Evolutionary conservation across 2,329 filamentous ascomycete species (phyloP).

Genomic region (Diplodia intermedia): DNA sequence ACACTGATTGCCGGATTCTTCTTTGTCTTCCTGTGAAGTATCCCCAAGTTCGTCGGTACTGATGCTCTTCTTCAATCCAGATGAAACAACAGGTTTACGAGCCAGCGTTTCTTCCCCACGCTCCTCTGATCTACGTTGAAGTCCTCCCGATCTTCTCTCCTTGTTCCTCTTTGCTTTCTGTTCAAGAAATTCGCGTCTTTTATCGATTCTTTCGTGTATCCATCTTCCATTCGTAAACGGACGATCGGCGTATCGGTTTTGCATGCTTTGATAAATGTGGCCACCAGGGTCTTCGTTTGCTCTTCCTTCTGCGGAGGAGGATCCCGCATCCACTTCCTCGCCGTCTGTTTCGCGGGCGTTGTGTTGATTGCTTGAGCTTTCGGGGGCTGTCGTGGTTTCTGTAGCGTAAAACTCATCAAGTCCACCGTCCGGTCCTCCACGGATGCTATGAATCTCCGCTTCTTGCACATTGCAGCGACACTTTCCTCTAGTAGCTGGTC

Average conservation of each 20-base stretch:
- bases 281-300: too few species aligned
- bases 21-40: neutral
- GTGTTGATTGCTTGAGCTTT: neutral
- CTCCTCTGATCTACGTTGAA: too few species aligned
- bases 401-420: too few species aligned
- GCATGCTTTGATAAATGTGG: too few species aligned
- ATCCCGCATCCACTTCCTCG: neutral
- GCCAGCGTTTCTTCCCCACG: neutral
- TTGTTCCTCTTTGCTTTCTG: neutral
- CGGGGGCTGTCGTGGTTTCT: neutral
- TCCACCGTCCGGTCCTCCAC: too few species aligned
- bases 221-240: too few species aligned
- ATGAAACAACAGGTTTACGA: neutral
- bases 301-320: too few species aligned
- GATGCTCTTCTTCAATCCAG: neutral
- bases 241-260: too few species aligned
- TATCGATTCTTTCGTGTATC: too few species aligned
- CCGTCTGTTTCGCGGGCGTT: neutral
- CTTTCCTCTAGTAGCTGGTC: too few species aligned
- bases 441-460: neutral
- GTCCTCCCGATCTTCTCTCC: neutral
- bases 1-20: neutral
- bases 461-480: too few species aligned
- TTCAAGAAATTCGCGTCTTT: neutral
- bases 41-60: neutral